Percentiles rank a stretch among this genome's conserved stretches.
phyloP scores from a whole-genome alignment of 2,329 filamentous ascomycete species.

The Ophiostoma triangulosporum region DNA sequence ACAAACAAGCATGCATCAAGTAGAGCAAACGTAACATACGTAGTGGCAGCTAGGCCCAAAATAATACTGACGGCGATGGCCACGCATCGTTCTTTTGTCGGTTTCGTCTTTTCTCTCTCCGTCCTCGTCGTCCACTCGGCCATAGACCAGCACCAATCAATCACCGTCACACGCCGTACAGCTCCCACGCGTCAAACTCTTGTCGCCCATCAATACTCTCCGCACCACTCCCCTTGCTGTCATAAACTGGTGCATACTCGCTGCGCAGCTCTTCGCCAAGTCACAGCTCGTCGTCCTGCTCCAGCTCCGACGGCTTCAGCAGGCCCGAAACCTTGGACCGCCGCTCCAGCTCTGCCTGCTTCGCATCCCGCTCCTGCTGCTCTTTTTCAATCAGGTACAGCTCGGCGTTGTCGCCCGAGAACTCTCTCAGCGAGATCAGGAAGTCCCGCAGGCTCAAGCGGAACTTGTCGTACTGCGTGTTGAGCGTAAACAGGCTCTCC shows the following conservation, averaged over 20 bases:
- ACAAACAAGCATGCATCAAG: background rate
- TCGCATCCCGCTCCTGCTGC: slow-evolving; percentile 72
- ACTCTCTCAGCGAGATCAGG: slow-evolving; percentile 93
- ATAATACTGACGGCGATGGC: background rate
- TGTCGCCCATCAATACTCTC: background rate
- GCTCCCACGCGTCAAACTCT: background rate
- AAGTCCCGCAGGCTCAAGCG: slow-evolving; percentile 93
- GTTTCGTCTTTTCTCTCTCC: background rate
- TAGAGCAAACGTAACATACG: background rate
- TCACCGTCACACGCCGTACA: background rate
- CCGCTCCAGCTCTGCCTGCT: slow-evolving; percentile 79
- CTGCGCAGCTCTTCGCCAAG: background rate
- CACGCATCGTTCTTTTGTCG: background rate
- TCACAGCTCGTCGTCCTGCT: slow-evolving; percentile 49
- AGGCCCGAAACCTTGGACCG: slow-evolving; percentile 91
- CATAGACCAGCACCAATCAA: background rate
- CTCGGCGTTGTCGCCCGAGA: slow-evolving; percentile 87
- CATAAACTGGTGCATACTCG: background rate
- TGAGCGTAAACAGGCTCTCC: slow-evolving; percentile 74
- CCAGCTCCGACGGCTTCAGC: slow-evolving; percentile 93
- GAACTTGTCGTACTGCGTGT: slow-evolving; percentile 85
- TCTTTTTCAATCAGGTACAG: slow-evolving; percentile 91
- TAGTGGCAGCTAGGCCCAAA: background rate
- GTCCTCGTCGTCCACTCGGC: background rate
- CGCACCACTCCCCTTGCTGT: background rate